phyloP scores from a whole-genome alignment of 192 early-diverging fungal species.

The Rhizophlyctis rosea region DNA sequence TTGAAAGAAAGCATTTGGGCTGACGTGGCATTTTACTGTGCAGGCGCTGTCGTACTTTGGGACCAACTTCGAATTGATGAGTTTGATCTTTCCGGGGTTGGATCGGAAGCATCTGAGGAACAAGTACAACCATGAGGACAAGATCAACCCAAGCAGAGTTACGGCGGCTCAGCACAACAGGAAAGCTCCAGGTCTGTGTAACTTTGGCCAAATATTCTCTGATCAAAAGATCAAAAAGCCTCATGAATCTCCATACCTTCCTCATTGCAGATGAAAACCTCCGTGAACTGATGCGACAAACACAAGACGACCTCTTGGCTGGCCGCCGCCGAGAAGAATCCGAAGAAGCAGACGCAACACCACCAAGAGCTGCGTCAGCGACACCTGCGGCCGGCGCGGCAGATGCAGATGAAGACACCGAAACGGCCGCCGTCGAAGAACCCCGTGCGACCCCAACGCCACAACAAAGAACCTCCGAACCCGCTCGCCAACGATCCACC shows the following conservation, averaged over 20 bases:
- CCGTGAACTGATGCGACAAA: neutral
- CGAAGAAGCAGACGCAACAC: neutral
- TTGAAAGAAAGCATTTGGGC: too few relatives aligned
- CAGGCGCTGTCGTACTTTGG: constrained; percentile 37
- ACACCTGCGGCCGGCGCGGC: neutral
- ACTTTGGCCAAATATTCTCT: neutral
- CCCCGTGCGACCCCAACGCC: neutral
- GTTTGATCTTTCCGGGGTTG: constrained; percentile 32
- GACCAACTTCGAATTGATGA: constrained; percentile 35
- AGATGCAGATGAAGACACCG: neutral
- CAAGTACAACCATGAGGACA: constrained; percentile 35
- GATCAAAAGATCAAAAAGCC: neutral
- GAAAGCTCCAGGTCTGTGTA: constrained; percentile 8
- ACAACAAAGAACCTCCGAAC: neutral
- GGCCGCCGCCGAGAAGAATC: neutral
- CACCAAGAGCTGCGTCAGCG: too few relatives aligned
- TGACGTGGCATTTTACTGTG: neutral
- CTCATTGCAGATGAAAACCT: neutral
- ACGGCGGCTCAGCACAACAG: constrained; percentile 15
- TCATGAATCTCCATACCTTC: neutral
- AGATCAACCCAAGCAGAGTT: constrained; percentile 12
- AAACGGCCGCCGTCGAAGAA: neutral
- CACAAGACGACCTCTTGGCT: neutral
- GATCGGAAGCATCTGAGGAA: constrained; percentile 27
- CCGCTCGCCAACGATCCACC: neutral